Base-by-base conservation (phyloP, 2,329 filamentous ascomycete species). In the Aureobasidium vineae region DNA sequence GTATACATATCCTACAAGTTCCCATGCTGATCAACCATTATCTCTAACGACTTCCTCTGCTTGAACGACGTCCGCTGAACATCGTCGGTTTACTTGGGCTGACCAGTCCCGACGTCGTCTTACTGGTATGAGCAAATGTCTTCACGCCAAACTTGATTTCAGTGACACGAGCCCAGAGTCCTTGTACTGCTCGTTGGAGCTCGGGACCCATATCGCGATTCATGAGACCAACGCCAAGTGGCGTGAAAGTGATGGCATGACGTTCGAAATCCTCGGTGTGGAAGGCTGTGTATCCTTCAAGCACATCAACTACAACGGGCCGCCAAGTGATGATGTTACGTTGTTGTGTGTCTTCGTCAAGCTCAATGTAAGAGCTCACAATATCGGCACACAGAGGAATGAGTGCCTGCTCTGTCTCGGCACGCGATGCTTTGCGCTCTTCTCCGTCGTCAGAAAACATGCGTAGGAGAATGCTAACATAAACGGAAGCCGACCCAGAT, bases 301-400 rank as follows among this genome's bases (percentile, higher is more conserved):
- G 83, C 10, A 99, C 95, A 75, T 97, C 95, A 21, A 99, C 92
- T 1, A 99, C 95, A 0, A 99, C 95, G 0, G 95, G 95, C 21
- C 95, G 85, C 95, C 95, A 99, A 0, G 96, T 96, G 31, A 96
- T 86, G 65, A 99, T 97, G 77, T 99, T 99, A 66, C 95, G 86
- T 75, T 98, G 93, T 78, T 99, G 95, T 33, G 91, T 96, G 75
- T 99, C 96, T 76, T 97, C 93, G 74, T 98, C 95, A 3, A 99
- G 87, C 4, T 84, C 83, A 13, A 92, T 87, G 77, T 96, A 99
- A 16, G 89, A 89, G 43, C 87, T 85, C 68, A 99, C 89, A 69
- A 99, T 97, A 77, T 99, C 95, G 73, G 90, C 91, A 80, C 95
- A 99, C 4, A 99, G 85, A 67, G 96, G 96, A 31, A 99, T 91